Base-by-base conservation (phyloP, 352 stramenopile species). In the Discostella stelligera region DNA sequence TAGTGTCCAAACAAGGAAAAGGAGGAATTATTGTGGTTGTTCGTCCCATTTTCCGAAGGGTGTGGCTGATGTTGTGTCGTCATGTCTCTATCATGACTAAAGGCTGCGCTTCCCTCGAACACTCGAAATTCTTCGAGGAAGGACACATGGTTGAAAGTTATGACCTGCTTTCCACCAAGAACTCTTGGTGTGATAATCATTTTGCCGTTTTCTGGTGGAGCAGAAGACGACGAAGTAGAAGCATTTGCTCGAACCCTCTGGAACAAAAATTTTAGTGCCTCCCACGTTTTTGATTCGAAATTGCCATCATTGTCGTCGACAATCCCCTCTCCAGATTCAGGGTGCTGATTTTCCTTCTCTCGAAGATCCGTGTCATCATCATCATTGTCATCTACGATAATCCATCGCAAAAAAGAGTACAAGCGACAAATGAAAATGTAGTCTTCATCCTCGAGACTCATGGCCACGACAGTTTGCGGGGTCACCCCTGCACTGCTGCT, bases 351-450 rank as follows among this genome's bases (percentile, higher is more conserved):
- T 60, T 66, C 61, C 23, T 68, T 60, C 37, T 66, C 32, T 58
- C 62, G 23, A 30, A 30, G 30, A 25, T 32, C 18, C 10, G 14
- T 27, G 7, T 32, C 27, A 32, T 32, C 27, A 7, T 55, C 8
- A 44, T 48, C 5, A 10, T 66, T 60, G n/a, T 55, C 10, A 58
- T 50, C 20, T 53, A 65, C 70, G 2, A 82, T 16, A 20, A 50
- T 21, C 53, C 48, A 67, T 20, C 70, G 48, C 20, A 83, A 58
- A 21, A 83, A 83, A 0, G 76, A 67, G 61, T 80, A 69, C 59
- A 83, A 60, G 30, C 71, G 52, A 61, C 70, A 80, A 61, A 83
- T 70, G 41, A 80, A 78, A 41, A 48, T 13, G 39, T 80, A 80
- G 52, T 76, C 71, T 20, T 76, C 70, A 62, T 80, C 71, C 48